phyloP scores from a whole-genome alignment of 768 basidiomycete genomes.

The Boletales sp. region DNA sequence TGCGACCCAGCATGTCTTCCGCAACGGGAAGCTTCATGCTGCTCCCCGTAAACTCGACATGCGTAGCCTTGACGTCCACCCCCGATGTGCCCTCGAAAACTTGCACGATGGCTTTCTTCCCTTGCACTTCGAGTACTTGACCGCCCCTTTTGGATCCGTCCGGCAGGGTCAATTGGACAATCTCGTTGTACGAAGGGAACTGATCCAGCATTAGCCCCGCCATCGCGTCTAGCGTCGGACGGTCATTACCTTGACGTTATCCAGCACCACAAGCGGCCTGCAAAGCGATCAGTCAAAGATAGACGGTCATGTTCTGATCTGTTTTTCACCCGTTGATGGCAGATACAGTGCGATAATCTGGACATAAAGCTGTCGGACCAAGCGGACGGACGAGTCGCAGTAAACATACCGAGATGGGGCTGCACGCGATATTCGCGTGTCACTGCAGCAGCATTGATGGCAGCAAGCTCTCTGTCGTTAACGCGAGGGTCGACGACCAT shows the following conservation, averaged over 20 bases:
- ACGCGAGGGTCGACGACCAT: slow-evolving; percentile 54
- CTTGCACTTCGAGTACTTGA: slow-evolving; percentile 96
- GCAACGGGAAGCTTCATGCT: slow-evolving; percentile 99
- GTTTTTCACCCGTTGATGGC: slow-evolving; percentile 88
- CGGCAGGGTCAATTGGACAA: slow-evolving; percentile 90
- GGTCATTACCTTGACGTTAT: slow-evolving; percentile 88
- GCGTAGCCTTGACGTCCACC: slow-evolving; percentile 95
- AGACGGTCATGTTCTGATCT: not conserved
- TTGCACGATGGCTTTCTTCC: slow-evolving; percentile 98
- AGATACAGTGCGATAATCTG: slow-evolving; percentile 97
- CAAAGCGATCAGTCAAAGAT: slow-evolving; percentile 9
- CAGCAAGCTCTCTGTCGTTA: slow-evolving; percentile 68
- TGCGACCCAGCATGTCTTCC: slow-evolving; percentile 98
- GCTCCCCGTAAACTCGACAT: slow-evolving; percentile 96
- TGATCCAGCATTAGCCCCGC: slow-evolving; percentile 31
- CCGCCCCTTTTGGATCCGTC: slow-evolving; percentile 95
- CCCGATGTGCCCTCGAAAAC: slow-evolving; percentile 99
- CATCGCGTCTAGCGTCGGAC: not conserved
- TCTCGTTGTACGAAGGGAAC: slow-evolving; percentile 99
- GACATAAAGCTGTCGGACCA: slow-evolving; percentile 11
- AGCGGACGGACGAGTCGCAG: slow-evolving; percentile 1
- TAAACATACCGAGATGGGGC: slow-evolving; percentile 72
- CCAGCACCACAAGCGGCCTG: slow-evolving; percentile 92
- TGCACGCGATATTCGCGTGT: slow-evolving; percentile 85
- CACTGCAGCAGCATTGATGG: slow-evolving; percentile 85